A percentile compares a stretch with the other conserved stretches of the same genome.
Conservation (phyloP, 2,329 filamentous ascomycete genomes). For the Tolypocladium cylindrosporum region DNA sequence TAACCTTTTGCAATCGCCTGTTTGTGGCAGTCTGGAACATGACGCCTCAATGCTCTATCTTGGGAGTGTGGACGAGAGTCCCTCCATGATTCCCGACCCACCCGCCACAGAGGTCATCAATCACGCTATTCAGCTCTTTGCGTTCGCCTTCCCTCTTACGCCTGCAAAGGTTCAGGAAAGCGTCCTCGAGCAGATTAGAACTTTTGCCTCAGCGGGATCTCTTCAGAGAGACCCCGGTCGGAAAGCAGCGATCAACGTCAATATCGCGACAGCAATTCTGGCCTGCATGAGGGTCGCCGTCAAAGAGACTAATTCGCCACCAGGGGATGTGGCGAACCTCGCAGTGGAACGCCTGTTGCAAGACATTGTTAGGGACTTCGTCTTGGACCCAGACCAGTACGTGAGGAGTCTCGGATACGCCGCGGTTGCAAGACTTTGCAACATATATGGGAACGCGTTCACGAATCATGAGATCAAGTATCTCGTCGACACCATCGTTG, state of each 20-base stretch:
- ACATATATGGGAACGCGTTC: conserved; percentile 71
- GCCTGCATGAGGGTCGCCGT: conserved; percentile 74
- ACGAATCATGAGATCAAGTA: conserved; percentile 86
- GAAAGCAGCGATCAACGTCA: conserved; percentile 84
- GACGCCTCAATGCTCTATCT: conserved; percentile 77
- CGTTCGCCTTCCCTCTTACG: conserved; percentile 81
- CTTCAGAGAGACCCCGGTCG: conserved; percentile 79
- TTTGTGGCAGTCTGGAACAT: conserved; percentile 78
- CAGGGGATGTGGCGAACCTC: conserved; percentile 63
- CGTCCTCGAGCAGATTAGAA: conserved; percentile 85
- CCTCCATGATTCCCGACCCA: conserved; percentile 53
- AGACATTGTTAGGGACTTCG: conserved; percentile 60
- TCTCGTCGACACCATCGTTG: conserved; percentile 86
- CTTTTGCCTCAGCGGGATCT: conserved; percentile 70
- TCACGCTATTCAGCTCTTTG: conserved; percentile 85
- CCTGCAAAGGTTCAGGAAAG: conserved; percentile 91
- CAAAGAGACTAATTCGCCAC: conserved; percentile 63
- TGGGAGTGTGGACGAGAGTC: conserved; percentile 27
- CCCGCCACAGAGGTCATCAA: conserved; percentile 91
- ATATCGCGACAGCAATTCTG: conserved; percentile 73
- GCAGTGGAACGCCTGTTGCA: conserved; percentile 79
- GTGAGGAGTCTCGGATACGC: conserved; percentile 79
- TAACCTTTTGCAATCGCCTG: conserved; percentile 52
- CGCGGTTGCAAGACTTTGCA: conserved; percentile 78
- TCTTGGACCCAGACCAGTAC: conserved; percentile 75